Base-by-base conservation (phyloP, 2,329 filamentous ascomycete genomes). In the Colletotrichum navitas region DNA sequence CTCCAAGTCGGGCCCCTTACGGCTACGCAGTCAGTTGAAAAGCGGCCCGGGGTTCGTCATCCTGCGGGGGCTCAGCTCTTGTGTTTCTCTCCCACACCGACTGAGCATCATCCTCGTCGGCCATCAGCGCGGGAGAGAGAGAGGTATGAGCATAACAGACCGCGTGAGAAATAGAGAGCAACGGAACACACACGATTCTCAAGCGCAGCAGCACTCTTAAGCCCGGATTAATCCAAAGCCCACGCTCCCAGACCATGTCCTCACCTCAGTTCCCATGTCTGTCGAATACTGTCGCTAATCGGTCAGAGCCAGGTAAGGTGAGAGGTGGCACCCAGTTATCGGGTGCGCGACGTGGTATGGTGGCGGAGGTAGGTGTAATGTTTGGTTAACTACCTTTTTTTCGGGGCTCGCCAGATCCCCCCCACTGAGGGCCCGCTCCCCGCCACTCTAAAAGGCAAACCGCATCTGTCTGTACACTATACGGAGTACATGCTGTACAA, bases 21-120 rank as follows among this genome's bases (percentile, higher is more conserved):
- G 36, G 11, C 58, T 54, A 61, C 69, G 69, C 69, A 72, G 64
- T 60, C 69, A 72, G 64, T 60, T 43, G 12, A 56, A 56, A 64
- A 72, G 65, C 69, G 69, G 65, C 36, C 10, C 64, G 34, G 26
- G 63, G 69, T 67, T 72, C 69, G 69, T 72, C 69, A 72, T 72
- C 69, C 60, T 72, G 45, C 54, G 59, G 69, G 63, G 69, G 69
- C 69, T 72, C 60, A 72, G 69, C 69, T 64, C 36, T 56, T 68
- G 26, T 55, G 62, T 63, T 54, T 64, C 32, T 39, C 32, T 16
- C 34, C 21, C 21, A n/a, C 18, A 11, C 18, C 7, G 10, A 21
- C 5, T 14, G 39, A 21, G 2, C 21, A 39, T 16, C 51, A 36
- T 24, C 24, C 16, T 49, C 43, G 26, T 59, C n/a, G 18, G 14